Percentiles rank a stretch among this genome's conserved stretches.
phyloP scores from a whole-genome alignment of 2,329 filamentous ascomycete genomes.

The Aspergillus pseudotamarii region DNA sequence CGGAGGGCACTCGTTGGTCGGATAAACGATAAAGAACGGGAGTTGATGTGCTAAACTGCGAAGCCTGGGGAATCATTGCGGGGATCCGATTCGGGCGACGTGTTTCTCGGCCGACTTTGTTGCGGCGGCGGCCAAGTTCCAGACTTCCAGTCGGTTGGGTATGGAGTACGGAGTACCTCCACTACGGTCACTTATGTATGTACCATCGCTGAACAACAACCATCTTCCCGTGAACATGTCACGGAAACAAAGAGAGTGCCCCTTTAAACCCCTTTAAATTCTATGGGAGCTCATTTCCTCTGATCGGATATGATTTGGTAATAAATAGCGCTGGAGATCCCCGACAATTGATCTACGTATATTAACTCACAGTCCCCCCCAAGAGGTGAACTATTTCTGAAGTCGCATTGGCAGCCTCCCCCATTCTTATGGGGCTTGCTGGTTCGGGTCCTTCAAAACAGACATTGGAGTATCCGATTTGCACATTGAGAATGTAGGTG shows the following conservation, averaged over 20 bases:
- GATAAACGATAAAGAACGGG: constrained; percentile 1
- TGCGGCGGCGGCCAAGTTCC: not conserved
- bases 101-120: constrained; percentile 4
- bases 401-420: not conserved
- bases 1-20: constrained; percentile 11
- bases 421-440: not conserved
- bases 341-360: not conserved
- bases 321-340: not conserved
- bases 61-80: constrained; percentile 8
- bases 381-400: not conserved
- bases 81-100: constrained; percentile 7
- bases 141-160: not conserved
- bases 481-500: not conserved
- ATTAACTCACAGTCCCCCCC: not conserved
- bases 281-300: not conserved
- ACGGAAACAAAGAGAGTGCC: not conserved
- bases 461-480: not conserved
- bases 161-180: too few species aligned
- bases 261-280: not conserved
- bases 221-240: not conserved
- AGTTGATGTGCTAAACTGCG: not conserved
- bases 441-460: not conserved
- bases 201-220: not conserved
- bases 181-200: too few species aligned
- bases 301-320: not conserved